Evolutionary conservation across 1,284 basidiomycete genomes (phyloP).

Genomic region (Agaricales sp.): DNA sequence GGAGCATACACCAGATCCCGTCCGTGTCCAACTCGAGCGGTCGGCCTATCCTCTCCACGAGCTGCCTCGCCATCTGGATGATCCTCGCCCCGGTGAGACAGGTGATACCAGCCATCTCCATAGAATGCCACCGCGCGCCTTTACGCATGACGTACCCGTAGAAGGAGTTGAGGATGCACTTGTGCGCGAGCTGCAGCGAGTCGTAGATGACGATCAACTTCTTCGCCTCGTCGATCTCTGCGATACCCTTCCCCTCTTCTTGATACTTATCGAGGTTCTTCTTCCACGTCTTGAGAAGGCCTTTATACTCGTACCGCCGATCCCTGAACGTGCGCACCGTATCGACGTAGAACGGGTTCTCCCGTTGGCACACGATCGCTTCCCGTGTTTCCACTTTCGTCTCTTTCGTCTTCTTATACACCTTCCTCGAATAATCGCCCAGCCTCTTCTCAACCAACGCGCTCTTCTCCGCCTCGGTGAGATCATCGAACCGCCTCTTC

Average conservation of each 20-base stretch:
- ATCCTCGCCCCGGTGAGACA: slow-evolving; percentile 98
- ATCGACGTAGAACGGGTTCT: slow-evolving; percentile 99
- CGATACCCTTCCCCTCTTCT: slow-evolving; percentile 59
- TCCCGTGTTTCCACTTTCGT: slow-evolving; percentile 93
- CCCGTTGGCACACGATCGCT: slow-evolving; percentile 94
- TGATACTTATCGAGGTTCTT: slow-evolving; percentile 85
- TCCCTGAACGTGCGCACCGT: slow-evolving; percentile 97
- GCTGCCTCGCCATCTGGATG: slow-evolving; percentile 98
- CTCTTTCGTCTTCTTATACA: slow-evolving; percentile 99
- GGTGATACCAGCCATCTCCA: slow-evolving; percentile 99
- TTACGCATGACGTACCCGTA: slow-evolving; percentile 99
- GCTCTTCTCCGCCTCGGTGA: slow-evolving; percentile 82
- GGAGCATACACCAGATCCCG: slow-evolving; percentile 99
- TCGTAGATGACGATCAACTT: slow-evolving; percentile 99
- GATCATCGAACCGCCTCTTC: slow-evolving; percentile 76
- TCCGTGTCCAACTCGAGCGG: slow-evolving; percentile 98
- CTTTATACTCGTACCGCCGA: slow-evolving; percentile 98
- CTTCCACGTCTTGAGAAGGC: slow-evolving; percentile 98
- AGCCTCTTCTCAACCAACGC: slow-evolving; percentile 93
- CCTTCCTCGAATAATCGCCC: slow-evolving; percentile 97
- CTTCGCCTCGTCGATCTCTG: slow-evolving; percentile 93
- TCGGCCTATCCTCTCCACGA: slow-evolving; percentile 95
- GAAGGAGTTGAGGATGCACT: slow-evolving; percentile 99
- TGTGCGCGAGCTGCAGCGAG: slow-evolving; percentile 98
- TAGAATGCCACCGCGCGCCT: slow-evolving; percentile 98